These are phyloP conservation scores for Morella rubra DNA, from an alignment of 306 rosid genomes.

Conservation along the genomic window DNA sequence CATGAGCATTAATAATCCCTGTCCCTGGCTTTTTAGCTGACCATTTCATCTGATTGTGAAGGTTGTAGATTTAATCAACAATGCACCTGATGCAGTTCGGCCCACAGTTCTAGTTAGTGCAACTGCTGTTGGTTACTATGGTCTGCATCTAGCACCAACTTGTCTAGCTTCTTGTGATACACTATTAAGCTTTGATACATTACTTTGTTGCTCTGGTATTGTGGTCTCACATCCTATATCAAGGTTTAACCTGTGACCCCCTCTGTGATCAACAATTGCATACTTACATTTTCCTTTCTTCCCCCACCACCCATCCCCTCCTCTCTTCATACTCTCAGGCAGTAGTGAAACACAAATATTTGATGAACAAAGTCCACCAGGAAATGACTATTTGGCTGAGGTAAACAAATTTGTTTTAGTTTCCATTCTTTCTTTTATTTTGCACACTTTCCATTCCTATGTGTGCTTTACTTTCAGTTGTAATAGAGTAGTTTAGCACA, in stretches of 20 bases:
- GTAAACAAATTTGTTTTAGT: conserved; percentile 37
- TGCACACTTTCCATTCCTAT: background rate
- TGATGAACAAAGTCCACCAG: conserved; percentile 86
- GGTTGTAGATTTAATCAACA: conserved; percentile 79
- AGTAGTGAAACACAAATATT: conserved; percentile 69
- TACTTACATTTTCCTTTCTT: conserved; percentile 10
- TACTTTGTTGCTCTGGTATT: background rate
- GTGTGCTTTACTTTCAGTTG: background rate
- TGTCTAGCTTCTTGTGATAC: conserved; percentile 6
- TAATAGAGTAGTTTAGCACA: background rate
- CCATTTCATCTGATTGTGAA: conserved; percentile 46
- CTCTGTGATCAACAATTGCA: background rate
- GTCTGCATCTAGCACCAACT: conserved; percentile 45
- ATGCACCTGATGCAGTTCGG: conserved; percentile 66
- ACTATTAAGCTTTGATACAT: background rate
- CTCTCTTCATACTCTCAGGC: conserved; percentile 46
- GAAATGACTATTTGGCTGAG: conserved; percentile 94
- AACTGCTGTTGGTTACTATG: conserved; percentile 96
- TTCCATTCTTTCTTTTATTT: too few relatives aligned
- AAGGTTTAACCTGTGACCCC: background rate
- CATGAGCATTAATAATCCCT: conserved; percentile 13
- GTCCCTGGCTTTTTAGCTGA: conserved; percentile 37
- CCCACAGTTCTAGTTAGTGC: conserved; percentile 89
- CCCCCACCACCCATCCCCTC: conserved; percentile 1
- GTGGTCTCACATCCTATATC: background rate